Evolutionary conservation across 1,284 basidiomycete species (phyloP), one percentile per base, ranked within the genome.

Genomic region (Ustilago sp.): DNA sequence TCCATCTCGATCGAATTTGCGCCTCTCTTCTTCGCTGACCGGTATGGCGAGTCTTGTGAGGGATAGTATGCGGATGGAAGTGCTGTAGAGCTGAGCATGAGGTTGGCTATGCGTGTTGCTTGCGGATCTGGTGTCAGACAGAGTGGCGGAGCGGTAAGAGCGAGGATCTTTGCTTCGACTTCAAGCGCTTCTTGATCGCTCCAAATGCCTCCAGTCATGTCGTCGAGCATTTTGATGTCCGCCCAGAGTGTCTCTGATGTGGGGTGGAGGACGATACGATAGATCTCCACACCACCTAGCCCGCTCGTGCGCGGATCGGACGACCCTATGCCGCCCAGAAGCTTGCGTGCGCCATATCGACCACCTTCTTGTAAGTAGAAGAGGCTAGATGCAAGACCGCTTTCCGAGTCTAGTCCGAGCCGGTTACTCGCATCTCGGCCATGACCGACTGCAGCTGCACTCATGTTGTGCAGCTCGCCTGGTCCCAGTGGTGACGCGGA

Each of bases 51-150:
- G 13, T 70, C 60, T 3, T 74, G 50, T 34, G 74, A 77, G 0
- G 77, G 69, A 13, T 58, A 58, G 56, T 81, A 81, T 11, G 67
- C 62, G 4, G 71, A 66, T 1, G 81, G 78, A 2, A 75, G 68
- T 13, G 83, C 80, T 1, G 84, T 83, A 34, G 81, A 73, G 64
- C 73, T 75, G 31, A 82, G 72, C 80, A 84, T 84, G 1, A 82
- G 56, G 38, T 85, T 85, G 11, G 84, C 81, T 34, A 85, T 85
- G 11, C 81, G 66, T 15, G 76, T 79, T 0, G 77, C 83, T 39
- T 83, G 82, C 23, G 80, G 75, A 38, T 85, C 83, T 0, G 83
- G 80, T 7, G 76, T 72, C 13, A 85, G 77, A 53, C 84, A 85
- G 9, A 85, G 75, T 5, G 83, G 83, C 0, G 84, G 82, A 3